Percentiles rank a stretch among this genome's conserved stretches.
Evolutionary conservation across 1,139 yeast species (phyloP).

Genomic region (Meyerozyma carpophila): DNA sequence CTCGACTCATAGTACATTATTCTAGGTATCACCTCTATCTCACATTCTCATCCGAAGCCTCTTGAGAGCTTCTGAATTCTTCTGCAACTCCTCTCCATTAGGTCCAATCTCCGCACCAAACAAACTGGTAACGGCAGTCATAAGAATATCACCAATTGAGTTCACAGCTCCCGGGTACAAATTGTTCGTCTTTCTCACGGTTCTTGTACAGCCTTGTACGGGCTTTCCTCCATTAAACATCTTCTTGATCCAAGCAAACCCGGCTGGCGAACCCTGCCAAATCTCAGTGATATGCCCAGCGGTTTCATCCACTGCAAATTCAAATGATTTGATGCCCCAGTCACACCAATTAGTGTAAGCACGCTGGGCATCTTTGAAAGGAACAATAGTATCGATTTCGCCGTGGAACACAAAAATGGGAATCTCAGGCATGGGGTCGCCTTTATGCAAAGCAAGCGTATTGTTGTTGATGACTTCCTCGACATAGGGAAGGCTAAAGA

Average conservation of each 20-base stretch:
- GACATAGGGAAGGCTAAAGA: constrained; percentile 13
- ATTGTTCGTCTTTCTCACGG: constrained; percentile 18
- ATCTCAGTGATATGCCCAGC: constrained; percentile 8
- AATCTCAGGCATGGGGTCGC: constrained; percentile 9
- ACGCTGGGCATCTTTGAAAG: constrained; percentile 5
- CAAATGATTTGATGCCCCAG: constrained; percentile 8
- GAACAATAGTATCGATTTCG: constrained; percentile 8
- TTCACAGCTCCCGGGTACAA: constrained; percentile 16
- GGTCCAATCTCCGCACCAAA: not conserved
- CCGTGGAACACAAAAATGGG: constrained; percentile 11
- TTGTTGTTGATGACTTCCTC: constrained; percentile 10
- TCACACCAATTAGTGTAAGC: constrained; percentile 6
- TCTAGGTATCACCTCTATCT: too few species aligned
- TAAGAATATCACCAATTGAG: not conserved
- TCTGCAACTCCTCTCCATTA: not conserved
- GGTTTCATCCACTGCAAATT: constrained; percentile 10
- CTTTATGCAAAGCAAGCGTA: constrained; percentile 8
- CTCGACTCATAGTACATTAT: too few species aligned
- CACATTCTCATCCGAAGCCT: too few species aligned
- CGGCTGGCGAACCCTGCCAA: constrained; percentile 3
- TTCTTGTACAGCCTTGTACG: constrained; percentile 23
- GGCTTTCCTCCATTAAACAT: constrained; percentile 16
- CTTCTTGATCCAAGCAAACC: constrained; percentile 10
- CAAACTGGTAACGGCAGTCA: not conserved
- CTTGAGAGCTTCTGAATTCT: not conserved